Evolutionary conservation across 495 filamentous ascomycete genomes (phyloP), one percentile per base, ranked within the genome.

Genomic region (Aspergillus indologenus): DNA sequence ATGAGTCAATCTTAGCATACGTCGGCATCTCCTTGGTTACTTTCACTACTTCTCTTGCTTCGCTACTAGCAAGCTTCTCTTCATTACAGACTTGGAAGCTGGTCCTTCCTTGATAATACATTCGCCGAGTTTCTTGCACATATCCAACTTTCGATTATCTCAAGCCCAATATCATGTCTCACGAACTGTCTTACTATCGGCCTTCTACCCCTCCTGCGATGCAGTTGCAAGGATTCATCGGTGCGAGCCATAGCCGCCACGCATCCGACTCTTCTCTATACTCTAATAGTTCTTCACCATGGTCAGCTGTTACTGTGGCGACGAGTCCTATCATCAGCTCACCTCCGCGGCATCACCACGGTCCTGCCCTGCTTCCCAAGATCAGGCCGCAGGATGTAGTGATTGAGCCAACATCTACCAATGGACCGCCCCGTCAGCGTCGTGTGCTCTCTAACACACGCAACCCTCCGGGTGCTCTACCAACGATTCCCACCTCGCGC

Each of bases 361-460:
- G 90, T 14, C 90, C 91, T 34, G 76, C 89, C 24, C 81, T 97
- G 53, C 80, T 97, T 24, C 92, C 92, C 58, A 92, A 90, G 79
- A 90, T 96, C 73, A 83, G 92, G 49, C 83, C 83, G 59, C 90
- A 95, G 71, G 92, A 96, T 75, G 87, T 92, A 75, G 78, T 85
- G 53, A 82, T 92, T 58, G 81, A 87, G 59, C 80, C 81, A 15
- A 66, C 73, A 20, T 74, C 75, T 49, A 56, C 66, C 23, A 61
- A 62, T 20, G 75, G 73, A 18, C 75, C 76, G 29, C 74, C 72
- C 24, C 74, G 78, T 44, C 81, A 85, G 62, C 77, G 78, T 51
- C 75, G 81, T 57, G 82, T 84, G 24, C 68, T 82, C 24, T 88
- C 86, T 3, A 82, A 76, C 55, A 80, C 83, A 6, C 77, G 76